Conservation (phyloP, 140 eudicot genomes). For the Senecio squalidus region DNA sequence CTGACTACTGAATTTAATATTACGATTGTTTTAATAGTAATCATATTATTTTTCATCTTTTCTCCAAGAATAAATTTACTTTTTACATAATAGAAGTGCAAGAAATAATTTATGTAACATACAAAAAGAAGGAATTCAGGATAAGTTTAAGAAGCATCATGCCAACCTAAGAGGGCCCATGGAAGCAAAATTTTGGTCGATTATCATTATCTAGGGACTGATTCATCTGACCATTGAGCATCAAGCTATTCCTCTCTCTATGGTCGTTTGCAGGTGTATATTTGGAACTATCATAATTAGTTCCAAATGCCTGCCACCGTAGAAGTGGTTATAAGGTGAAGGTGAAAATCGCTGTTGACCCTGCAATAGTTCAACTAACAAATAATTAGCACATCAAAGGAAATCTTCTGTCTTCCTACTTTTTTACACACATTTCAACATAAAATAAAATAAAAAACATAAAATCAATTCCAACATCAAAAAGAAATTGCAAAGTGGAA, state of each 20-base stretch:
- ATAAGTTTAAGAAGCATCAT: background rate
- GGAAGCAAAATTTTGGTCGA: conserved; percentile 17
- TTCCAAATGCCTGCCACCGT: conserved; percentile 39
- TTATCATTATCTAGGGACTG: conserved; percentile 25
- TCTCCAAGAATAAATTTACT: no score
- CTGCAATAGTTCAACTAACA: conserved; percentile 24
- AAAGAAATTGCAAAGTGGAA: no score
- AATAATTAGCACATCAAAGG: background rate
- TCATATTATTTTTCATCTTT: no score
- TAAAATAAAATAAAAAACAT: no score
- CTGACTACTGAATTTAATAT: background rate
- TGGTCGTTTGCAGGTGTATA: conserved; percentile 37
- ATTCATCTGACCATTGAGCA: conserved; percentile 38
- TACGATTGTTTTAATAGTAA: no score
- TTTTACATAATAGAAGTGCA: no score
- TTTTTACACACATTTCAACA: background rate
- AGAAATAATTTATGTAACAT: no score
- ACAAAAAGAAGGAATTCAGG: conserved; percentile 1
- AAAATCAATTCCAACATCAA: no score
- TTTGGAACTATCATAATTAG: conserved; percentile 34
- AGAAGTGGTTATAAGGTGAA: conserved; percentile 32
- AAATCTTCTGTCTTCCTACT: background rate
- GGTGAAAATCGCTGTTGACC: conserved; percentile 38
- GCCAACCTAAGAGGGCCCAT: conserved; percentile 48
- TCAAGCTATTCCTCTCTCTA: conserved; percentile 28